phyloP scores from a whole-genome alignment of 2,329 filamentous ascomycete species.

The Fusarium algeriense region DNA sequence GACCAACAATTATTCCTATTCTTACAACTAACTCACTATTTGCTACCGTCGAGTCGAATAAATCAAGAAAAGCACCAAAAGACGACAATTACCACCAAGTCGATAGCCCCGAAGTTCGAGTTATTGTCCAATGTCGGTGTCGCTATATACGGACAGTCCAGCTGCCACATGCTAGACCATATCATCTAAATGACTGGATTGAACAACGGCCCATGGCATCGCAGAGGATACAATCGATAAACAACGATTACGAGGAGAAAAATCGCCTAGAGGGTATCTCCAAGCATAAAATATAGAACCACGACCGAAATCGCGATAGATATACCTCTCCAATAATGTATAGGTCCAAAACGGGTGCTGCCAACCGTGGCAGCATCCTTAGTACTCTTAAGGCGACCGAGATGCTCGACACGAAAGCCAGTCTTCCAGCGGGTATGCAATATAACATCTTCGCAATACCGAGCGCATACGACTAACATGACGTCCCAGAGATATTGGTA shows the following conservation, averaged over 20 bases:
- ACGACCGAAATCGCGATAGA: conserved; percentile 3
- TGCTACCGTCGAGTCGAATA: neutral
- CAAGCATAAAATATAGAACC: neutral
- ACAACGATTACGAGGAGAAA: conserved; percentile 14
- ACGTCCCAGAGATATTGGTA: conserved; percentile 79
- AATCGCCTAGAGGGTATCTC: neutral
- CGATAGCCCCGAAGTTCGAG: neutral
- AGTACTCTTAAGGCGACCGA: conserved; percentile 83
- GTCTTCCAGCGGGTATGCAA: conserved; percentile 81
- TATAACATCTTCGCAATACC: neutral
- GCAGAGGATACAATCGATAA: conserved; percentile 24
- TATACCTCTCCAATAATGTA: conserved; percentile 53
- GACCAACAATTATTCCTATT: conserved; percentile 6
- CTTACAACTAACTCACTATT: conserved; percentile 18
- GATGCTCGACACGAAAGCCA: conserved; percentile 82
- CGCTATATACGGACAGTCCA: conserved; percentile 24
- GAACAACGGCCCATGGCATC: conserved; percentile 28
- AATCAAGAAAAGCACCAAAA: neutral
- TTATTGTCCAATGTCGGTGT: conserved; percentile 29
- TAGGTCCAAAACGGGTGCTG: conserved; percentile 57
- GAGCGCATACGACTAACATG: conserved; percentile 16
- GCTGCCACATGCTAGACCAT: conserved; percentile 39
- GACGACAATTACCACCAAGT: neutral
- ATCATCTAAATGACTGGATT: conserved; percentile 31
- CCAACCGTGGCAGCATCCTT: conserved; percentile 69